Base-by-base conservation (phyloP, 306 rosid species). In the Cicer yamashitae region DNA sequence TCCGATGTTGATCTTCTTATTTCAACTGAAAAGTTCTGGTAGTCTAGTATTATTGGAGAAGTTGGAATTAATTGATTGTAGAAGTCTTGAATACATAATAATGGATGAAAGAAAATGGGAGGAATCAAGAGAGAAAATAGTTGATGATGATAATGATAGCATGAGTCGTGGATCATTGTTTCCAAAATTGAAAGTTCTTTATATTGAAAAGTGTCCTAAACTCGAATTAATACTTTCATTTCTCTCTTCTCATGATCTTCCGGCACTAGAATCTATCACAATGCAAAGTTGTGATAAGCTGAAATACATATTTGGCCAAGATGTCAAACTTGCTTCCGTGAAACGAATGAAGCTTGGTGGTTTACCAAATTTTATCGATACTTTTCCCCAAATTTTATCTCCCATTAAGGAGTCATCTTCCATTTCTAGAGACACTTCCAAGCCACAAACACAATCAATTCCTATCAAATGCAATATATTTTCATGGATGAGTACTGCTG, bases 301-400 rank as follows among this genome's bases (percentile, higher is more conserved):
- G 17, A 30, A 73, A 46, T 30, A 44, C 39, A 60, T 74, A 46
- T 60, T 60, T 74, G 38, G 30, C 17, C 34, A 57, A 30, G 7
- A 8, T 38, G 15, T n/a, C 1, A 0, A 43, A 22, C 15, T 41
- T 9, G 20, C 7, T 20, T 22, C 38, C 0, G 13, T 76, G 0
- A 3, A 9, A 38, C 0, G 2, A 53, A 2, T 75, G 39, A 0
- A 0, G 0, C 38, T 66, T 0, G 0, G 0, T 3, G 1, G 0
- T 0, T 2, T 39, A 14, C 61, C 63, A 6, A 25, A 68, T 57
- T 77, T 46, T 2, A 10, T 68, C 0, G 40, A 12, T 15, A 57
- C 34, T 10, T 57, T 46, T 8, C 30, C 6, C 7, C 1, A 43
- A 43, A 20, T 20, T 20, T 20, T 20, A 20, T 30, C 22, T 0